Evolutionary conservation across 2,329 filamentous ascomycete species (phyloP).

Genomic region (Microcyclospora tardicrescens): DNA sequence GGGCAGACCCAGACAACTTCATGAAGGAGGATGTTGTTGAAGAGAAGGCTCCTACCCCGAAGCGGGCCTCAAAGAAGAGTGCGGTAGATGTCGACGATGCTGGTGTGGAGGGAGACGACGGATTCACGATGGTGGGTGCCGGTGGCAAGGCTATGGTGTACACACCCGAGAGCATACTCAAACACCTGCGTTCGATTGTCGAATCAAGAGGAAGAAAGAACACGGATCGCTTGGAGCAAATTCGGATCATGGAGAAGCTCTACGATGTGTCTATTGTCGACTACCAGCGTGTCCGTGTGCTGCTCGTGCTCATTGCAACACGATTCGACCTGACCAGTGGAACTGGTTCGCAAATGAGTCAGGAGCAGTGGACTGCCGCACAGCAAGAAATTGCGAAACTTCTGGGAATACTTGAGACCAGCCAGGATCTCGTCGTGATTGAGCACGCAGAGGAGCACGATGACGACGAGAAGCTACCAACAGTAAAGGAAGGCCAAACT

Average conservation of each 20-base stretch:
- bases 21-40: constrained; percentile 77
- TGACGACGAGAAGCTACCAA: constrained; percentile 87
- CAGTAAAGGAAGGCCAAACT: constrained; percentile 58
- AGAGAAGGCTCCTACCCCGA: constrained; percentile 43
- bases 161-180: constrained; percentile 95
- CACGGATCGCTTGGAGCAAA: constrained; percentile 88
- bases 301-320: constrained; percentile 81
- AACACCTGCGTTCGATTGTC: constrained; percentile 83
- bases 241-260: constrained; percentile 94
- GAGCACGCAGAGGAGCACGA: constrained; percentile 97
- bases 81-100: constrained; percentile 39
- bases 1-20: constrained; percentile 70
- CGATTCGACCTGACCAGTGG: constrained; percentile 85
- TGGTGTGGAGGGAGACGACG: constrained; percentile 58
- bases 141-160: constrained; percentile 82
- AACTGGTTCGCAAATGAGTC: constrained; percentile 68
- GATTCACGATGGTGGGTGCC: constrained; percentile 78
- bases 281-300: constrained; percentile 87
- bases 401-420: constrained; percentile 64
- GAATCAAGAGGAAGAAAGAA: constrained; percentile 98
- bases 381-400: constrained; percentile 73
- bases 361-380: constrained; percentile 94
- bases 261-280: constrained; percentile 77
- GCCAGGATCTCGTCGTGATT: constrained; percentile 69
- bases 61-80: constrained; percentile 33